Base-by-base conservation (phyloP, 2,329 filamentous ascomycete species). In the Stenocarpella maydis region DNA sequence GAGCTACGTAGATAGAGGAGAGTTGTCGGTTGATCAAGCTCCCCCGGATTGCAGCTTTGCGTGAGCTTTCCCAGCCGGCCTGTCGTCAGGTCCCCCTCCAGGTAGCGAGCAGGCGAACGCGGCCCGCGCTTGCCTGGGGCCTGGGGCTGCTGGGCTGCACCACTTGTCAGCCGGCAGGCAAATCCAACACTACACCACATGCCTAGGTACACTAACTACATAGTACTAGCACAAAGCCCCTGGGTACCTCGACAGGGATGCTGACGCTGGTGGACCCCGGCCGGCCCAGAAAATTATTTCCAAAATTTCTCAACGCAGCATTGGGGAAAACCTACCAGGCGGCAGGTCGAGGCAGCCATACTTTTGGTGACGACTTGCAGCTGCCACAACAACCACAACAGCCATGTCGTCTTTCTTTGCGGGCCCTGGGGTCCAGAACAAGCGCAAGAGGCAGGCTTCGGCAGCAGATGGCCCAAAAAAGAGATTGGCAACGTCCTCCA, bases 361-460 rank as follows among this genome's bases (percentile, higher is more conserved):
- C 28, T 52, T 55, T 26, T 61, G 67, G 67, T 49, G 54, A 67
- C 43, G 52, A 60, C 54, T 58, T 53, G 66, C 49, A 68, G 43
- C 65, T 45, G 31, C 52, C 64, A 72, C 71, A 67, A 70, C 75
- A 73, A 73, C 71, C 68, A 72, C 76, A 74, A 58, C 67, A 64
- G 83, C 73, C 74, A 97, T 97, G 95, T 97, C 95, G 77, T 97
- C 95, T 47, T 99, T 98, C 82, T 99, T 99, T 82, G 97, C 95
- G 64, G 85, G 91, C 47, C 94, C 96, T 7, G 92, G 92, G 49
- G 91, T 92, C 63, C 92, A 95, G 77, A 93, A 93, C 83, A 98
- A 98, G 87, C 87, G 96, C 76, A 98, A 98, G 86, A 88, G 95
- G 71, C 77, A 84, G 8, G 80, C 83, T 14, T 69, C 69, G 68